These are phyloP conservation scores for Waltergamsia citrina DNA, from an alignment of 2,329 filamentous ascomycete species.

Conservation along the genomic window DNA sequence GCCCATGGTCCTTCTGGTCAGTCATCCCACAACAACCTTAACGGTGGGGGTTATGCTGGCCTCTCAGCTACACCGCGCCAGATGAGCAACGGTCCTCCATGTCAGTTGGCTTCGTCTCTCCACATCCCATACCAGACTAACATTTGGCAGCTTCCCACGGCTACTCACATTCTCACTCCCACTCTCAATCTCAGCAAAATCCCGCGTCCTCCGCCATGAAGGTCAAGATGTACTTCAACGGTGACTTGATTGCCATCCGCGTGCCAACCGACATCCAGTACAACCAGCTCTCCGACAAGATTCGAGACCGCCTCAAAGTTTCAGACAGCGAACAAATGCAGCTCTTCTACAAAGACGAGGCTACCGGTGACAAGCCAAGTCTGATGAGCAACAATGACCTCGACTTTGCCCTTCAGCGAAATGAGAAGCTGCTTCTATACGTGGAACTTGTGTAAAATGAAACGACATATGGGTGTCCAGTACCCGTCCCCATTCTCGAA, in stretches of 20 bases:
- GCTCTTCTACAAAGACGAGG: conserved; percentile 81
- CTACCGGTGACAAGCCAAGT: conserved; percentile 62
- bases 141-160: conserved; percentile 20
- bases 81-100: conserved; percentile 22
- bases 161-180: conserved; percentile 34
- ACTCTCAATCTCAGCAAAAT: conserved; percentile 23
- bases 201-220: conserved; percentile 56
- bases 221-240: conserved; percentile 89
- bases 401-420: conserved; percentile 68
- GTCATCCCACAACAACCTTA: conserved; percentile 55
- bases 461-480: no score
- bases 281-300: conserved; percentile 70
- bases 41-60: conserved; percentile 43
- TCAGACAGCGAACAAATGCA: conserved; percentile 58
- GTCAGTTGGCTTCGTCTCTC: conserved; percentile 1
- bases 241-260: conserved; percentile 84
- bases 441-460: conserved; percentile 49
- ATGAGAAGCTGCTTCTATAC: conserved; percentile 78
- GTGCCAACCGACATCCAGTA: conserved; percentile 75
- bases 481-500: neutral
- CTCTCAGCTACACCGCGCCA: conserved; percentile 39
- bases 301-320: conserved; percentile 75
- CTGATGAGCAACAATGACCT: conserved; percentile 75
- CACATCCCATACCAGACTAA: neutral
- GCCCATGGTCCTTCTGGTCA: conserved; percentile 50